These are phyloP conservation scores for Suaeda aralocaspica DNA, from an alignment of 148 eudicot species.

Conservation along the genomic window DNA sequence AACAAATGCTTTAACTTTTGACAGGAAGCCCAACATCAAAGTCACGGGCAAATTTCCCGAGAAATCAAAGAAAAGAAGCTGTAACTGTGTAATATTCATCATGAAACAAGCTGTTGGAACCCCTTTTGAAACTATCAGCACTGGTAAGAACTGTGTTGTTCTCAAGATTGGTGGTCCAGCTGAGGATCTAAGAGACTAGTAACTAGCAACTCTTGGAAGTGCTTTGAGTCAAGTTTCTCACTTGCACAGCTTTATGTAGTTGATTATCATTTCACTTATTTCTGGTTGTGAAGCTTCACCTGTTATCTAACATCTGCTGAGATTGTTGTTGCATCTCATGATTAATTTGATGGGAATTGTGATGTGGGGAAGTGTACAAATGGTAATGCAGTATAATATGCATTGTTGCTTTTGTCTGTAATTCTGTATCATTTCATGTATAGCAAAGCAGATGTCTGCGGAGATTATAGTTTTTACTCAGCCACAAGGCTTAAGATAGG, in stretches of 20 bases:
- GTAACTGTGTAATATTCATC: conserved; percentile 4
- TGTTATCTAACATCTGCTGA: neutral
- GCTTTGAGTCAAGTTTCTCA: neutral
- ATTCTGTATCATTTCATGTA: neutral
- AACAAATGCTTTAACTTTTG: neutral
- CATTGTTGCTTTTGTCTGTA: neutral
- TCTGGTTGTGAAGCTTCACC: neutral
- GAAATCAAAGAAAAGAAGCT: conserved; percentile 25
- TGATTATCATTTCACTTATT: neutral
- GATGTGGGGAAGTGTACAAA: neutral
- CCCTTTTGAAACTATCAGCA: neutral
- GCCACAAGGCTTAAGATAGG: neutral
- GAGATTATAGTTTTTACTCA: neutral
- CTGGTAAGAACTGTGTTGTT: neutral
- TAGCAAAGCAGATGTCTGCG: neutral
- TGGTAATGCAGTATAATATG: neutral
- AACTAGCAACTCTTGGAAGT: neutral
- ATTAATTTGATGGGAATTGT: neutral
- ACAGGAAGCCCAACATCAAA: conserved; percentile 26
- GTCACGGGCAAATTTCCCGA: conserved; percentile 11
- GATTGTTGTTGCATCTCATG: neutral
- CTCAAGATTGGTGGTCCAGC: neutral
- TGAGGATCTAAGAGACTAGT: neutral
- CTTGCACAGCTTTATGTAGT: neutral
- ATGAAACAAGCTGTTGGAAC: neutral